Conservation (phyloP, 2,329 filamentous ascomycete genomes). For the Aspergillus costaricaensis region DNA sequence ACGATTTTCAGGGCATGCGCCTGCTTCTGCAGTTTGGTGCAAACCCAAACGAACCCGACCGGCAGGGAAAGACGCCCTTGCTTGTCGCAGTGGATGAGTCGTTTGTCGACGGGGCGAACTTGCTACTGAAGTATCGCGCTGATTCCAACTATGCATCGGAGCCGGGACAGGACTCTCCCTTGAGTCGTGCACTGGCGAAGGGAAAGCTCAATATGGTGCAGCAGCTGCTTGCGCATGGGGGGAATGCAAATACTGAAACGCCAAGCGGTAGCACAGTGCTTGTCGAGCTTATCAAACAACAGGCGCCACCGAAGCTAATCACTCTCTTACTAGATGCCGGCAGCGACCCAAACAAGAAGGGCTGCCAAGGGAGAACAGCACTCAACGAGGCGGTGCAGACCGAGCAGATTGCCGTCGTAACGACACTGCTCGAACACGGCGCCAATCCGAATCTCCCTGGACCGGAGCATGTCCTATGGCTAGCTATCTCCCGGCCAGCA, state of each 20-base stretch:
- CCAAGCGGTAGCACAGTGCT: constrained; percentile 63
- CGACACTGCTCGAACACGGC: constrained; percentile 56
- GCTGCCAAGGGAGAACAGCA: constrained; percentile 62
- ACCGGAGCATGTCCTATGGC: constrained; percentile 70
- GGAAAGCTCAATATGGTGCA: constrained; percentile 61
- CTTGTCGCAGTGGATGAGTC: constrained; percentile 54
- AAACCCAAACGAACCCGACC: constrained; percentile 56
- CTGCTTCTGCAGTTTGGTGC: constrained; percentile 60
- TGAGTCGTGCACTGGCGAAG: constrained; percentile 54
- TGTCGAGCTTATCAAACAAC: constrained; percentile 62
- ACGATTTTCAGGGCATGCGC: constrained; percentile 57
- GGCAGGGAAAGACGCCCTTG: constrained; percentile 55
- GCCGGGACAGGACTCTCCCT: constrained; percentile 56
- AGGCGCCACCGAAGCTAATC: constrained; percentile 56
- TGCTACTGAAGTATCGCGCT: constrained; percentile 66
- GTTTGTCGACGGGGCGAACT: constrained; percentile 59
- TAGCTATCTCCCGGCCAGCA: constrained; percentile 59
- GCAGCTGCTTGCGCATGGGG: constrained; percentile 63
- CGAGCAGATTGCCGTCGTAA: constrained; percentile 60
- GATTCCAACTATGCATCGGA: constrained; percentile 58
- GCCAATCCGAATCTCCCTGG: constrained; percentile 70
- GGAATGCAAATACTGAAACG: constrained; percentile 57
- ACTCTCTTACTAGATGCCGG: constrained; percentile 64
- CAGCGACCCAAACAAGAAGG: constrained; percentile 61
- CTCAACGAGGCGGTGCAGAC: constrained; percentile 63